Percentiles rank a stretch among this genome's conserved stretches.
phyloP scores from a whole-genome alignment of 1,139 yeast species.

The Yamadazyma kanchanaburiensis region DNA sequence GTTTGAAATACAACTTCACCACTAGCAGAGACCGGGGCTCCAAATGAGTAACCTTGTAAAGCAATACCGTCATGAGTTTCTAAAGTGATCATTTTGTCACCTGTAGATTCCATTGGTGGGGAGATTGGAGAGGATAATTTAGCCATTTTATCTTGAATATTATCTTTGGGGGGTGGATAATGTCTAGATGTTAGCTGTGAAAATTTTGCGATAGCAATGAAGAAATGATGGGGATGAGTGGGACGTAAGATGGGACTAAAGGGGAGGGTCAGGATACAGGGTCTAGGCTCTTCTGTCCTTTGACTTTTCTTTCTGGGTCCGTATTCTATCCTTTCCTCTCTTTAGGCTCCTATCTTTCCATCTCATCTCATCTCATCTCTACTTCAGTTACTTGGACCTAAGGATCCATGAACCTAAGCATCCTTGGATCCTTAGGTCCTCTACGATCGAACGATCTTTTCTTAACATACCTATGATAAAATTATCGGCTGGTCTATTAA shows the following conservation, averaged over 20 bases:
- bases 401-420: background rate
- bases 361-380: background rate
- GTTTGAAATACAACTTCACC: slow-evolving; percentile 99
- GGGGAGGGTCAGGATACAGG: background rate
- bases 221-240: background rate
- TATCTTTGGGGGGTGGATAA: background rate
- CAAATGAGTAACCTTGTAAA: slow-evolving; percentile 95
- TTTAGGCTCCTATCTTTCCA: too few relatives aligned
- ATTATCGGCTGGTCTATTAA: slow-evolving; percentile 9
- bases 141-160: slow-evolving; percentile 8
- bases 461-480: slow-evolving; percentile 8
- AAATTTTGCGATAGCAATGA: background rate
- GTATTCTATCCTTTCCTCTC: too few relatives aligned
- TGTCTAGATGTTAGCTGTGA: background rate
- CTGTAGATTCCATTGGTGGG: slow-evolving; percentile 81
- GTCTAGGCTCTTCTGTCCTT: too few relatives aligned
- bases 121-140: slow-evolving; percentile 66
- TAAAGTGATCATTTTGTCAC: slow-evolving; percentile 81
- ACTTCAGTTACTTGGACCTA: background rate
- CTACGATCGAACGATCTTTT: background rate
- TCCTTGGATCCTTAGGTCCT: background rate
- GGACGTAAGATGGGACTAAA: background rate
- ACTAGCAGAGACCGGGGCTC: slow-evolving; percentile 85
- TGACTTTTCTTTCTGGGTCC: too few relatives aligned
- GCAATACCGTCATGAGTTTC: slow-evolving; percentile 89